These are phyloP conservation scores for Metahyphopichia silvanorum DNA, from an alignment of 805 yeast genomes.

Conservation along the genomic window DNA sequence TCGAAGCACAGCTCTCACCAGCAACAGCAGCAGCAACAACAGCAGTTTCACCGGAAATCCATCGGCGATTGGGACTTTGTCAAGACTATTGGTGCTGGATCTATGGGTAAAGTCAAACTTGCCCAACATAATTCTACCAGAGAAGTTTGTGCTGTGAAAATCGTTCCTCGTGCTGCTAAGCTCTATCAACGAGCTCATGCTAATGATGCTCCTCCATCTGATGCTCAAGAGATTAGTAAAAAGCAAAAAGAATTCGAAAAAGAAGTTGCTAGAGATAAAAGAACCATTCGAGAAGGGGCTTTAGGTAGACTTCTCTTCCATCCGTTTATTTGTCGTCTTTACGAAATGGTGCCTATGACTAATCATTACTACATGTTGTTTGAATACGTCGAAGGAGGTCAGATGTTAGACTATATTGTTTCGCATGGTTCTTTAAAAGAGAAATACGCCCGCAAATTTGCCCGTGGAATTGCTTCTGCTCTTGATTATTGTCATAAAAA, in stretches of 20 bases:
- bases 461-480: constrained; percentile 92
- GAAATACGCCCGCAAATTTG: constrained; percentile 89
- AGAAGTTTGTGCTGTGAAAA: constrained; percentile 87
- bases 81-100: constrained; percentile 96
- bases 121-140: constrained; percentile 82
- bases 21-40: constrained; percentile 15
- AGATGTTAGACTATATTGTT: constrained; percentile 93
- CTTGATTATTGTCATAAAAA: constrained; percentile 90
- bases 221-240: constrained; percentile 53
- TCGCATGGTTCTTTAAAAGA: constrained; percentile 94
- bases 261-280: constrained; percentile 83
- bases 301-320: constrained; percentile 86
- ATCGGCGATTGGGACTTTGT: constrained; percentile 97
- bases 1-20: constrained; percentile 4
- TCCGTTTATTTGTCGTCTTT: constrained; percentile 86
- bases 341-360: constrained; percentile 95
- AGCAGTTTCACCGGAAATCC: constrained; percentile 75
- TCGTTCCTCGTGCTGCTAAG: constrained; percentile 85
- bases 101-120: constrained; percentile 97
- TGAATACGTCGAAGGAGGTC: constrained; percentile 97
- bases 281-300: constrained; percentile 95
- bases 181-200: constrained; percentile 70
- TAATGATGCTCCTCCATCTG: constrained; percentile 62
- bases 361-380: constrained; percentile 95
- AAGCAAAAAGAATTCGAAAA: constrained; percentile 71